phyloP scores from a whole-genome alignment of 768 basidiomycete genomes.

The Mycena vitilis region DNA sequence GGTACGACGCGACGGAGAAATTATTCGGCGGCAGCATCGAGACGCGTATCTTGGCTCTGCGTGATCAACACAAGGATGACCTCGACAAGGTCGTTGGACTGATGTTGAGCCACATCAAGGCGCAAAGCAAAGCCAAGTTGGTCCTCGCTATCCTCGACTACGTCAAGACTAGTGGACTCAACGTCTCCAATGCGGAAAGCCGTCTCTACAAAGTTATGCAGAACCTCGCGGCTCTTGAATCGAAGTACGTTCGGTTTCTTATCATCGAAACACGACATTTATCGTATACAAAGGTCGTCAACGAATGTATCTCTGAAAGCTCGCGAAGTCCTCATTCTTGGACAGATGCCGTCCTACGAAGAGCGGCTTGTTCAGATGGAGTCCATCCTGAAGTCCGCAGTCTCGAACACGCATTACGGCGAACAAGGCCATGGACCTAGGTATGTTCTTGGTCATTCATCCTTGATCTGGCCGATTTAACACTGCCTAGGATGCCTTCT shows the following conservation, averaged over 20 bases:
- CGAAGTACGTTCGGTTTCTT: conserved; percentile 68
- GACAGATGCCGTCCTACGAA: conserved; percentile 97
- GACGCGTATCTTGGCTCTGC: conserved; percentile 87
- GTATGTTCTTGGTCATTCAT: conserved; percentile 47
- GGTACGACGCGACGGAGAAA: conserved; percentile 89
- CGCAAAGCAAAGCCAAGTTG: conserved; percentile 90
- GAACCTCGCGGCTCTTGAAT: conserved; percentile 87
- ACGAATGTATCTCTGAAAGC: conserved; percentile 93
- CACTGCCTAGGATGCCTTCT: conserved; percentile 74
- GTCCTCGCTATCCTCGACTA: conserved; percentile 89
- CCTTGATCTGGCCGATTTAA: conserved; percentile 16
- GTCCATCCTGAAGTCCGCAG: conserved; percentile 88
- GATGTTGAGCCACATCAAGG: conserved; percentile 96
- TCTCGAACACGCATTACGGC: conserved; percentile 90
- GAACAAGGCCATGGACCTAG: conserved; percentile 75
- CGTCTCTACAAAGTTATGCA: conserved; percentile 81
- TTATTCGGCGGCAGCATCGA: conserved; percentile 96
- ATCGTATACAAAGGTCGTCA: conserved; percentile 72
- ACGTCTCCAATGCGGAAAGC: conserved; percentile 80
- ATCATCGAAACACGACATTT: conserved; percentile 5
- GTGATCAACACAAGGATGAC: conserved; percentile 93
- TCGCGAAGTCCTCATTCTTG: conserved; percentile 95
- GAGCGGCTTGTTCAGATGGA: conserved; percentile 96
- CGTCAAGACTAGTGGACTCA: conserved; percentile 83
- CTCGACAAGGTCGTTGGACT: conserved; percentile 88